Evolutionary conservation across 495 filamentous ascomycete genomes (phyloP), one percentile per base, ranked within the genome.

Genomic region (Neurospora tetrasperma): DNA sequence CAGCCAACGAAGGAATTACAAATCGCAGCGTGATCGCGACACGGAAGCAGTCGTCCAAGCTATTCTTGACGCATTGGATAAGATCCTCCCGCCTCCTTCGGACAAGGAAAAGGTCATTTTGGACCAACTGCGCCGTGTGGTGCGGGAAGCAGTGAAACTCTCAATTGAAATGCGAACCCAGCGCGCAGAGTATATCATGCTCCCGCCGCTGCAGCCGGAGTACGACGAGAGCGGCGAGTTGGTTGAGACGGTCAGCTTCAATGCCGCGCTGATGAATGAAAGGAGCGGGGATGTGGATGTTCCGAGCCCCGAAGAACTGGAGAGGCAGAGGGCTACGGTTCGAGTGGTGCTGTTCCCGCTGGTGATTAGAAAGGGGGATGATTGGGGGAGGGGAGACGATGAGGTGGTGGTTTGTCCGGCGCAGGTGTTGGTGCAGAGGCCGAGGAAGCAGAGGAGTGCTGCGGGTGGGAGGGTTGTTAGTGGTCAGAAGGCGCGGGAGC

Each of bases 131-230:
- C 90, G 90, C 74, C 92, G 92, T 76, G 91, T 98, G 18, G 87
- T 98, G 74, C 87, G 87, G 72, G 86, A 92, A 41, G 95, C 96
- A 0, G 95, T 95, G 42, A 90, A 90, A 54, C 86, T 99, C 5
- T 93, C 94, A 4, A 89, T 98, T 74, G 94, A 98, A 84, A 98
- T 99, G 96, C 93, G 96, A 75, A 95, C 91, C 20, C 96, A 99
- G 79, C 87, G 94, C 16, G 93, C 96, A 20, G 94, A 98, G 81
- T 99, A 95, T 82, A 93, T 96, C 82, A 98, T 99, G 94, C 90
- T 97, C 7, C 95, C 95, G 5, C 94, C 96, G 10, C 86, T 96
- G n/a, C 93, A 94, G 75, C 95, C 96, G 12, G 93, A 97, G 77
- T 98, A 96, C 83, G 94, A 98, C 81, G 91, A 90, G 74, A 91